Base-by-base conservation (phyloP, 306 rosid genomes). In the Phaseolus lunatus region DNA sequence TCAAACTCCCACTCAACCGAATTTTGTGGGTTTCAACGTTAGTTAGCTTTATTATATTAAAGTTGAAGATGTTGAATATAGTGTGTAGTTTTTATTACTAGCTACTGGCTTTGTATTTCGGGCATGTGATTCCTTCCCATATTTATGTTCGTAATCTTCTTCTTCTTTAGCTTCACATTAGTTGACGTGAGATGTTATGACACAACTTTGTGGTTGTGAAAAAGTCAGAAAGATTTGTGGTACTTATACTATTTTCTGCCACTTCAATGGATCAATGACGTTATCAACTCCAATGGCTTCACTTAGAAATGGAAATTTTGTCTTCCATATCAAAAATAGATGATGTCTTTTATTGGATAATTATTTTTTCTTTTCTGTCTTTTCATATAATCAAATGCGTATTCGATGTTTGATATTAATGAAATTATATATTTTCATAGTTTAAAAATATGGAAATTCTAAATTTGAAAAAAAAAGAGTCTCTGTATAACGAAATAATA, bases 271-370 rank as follows among this genome's bases (percentile, higher is more conserved):
- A 67, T 61, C 43, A n/a, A 61, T 79, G 90, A 78, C 80, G 76
- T 59, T 74, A 86, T 83, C 87, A 81, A 86, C 76, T 78, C 83
- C 61, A 85, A 80, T 67, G 47, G 47, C 77, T 80, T 82, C 90
- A 82, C 72, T 87, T 80, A 81, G 13, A 58, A 35, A 77, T 41
- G 78, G 86, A 82, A 62, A 80, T 79, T 81, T 48, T 73, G 72
- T 49, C 67, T 20, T 82, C 72, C 45, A 73, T 26, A 37, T 81
- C 79, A n/a, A 71, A 54, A 33, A 52, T 61, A 48, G 24, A 49
- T 16, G 24, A 49, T 16, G 12, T 27, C 45, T 69, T 78, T 58
- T 49, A 69, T 45, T 9, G 15, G 23, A 44, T 45, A 7, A 45
- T 15, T 7, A 45, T 68, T 45, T 68, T 45, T 44, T 39, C 13